Conservation (phyloP, 768 basidiomycete species). For the Amanita pseudoporphyria region DNA sequence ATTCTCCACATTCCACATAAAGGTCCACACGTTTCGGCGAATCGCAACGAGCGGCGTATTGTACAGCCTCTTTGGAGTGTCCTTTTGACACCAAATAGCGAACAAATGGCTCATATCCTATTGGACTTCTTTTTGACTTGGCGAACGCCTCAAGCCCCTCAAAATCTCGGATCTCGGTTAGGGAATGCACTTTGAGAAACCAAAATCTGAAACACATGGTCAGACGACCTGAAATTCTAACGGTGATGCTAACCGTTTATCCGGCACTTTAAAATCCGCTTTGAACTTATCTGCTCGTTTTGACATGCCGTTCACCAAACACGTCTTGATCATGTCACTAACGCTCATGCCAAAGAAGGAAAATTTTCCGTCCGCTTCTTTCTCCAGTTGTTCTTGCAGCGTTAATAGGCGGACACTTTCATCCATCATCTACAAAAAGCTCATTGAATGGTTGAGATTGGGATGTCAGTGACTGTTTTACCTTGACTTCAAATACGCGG, state of each 20-base stretch:
- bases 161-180: constrained; percentile 76
- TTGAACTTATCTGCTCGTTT: constrained; percentile 88
- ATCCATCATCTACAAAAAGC: constrained; percentile 75
- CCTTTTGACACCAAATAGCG: constrained; percentile 68
- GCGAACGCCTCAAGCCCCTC: constrained; percentile 81
- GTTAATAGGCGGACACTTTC: constrained; percentile 70
- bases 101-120: constrained; percentile 91
- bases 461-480: constrained; percentile 17
- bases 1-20: constrained; percentile 86
- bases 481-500: constrained; percentile 83
- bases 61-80: constrained; percentile 62
- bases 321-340: constrained; percentile 76
- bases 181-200: constrained; percentile 82
- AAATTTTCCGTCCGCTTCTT: constrained; percentile 71
- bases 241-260: constrained; percentile 65
- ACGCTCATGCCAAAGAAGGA: constrained; percentile 76
- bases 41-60: constrained; percentile 81
- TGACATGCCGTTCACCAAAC: constrained; percentile 67
- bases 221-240: neutral
- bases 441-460: no score
- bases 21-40: constrained; percentile 73
- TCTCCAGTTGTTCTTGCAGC: constrained; percentile 81
- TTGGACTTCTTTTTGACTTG: constrained; percentile 82
- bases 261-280: constrained; percentile 87
- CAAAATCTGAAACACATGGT: constrained; percentile 56